Evolutionary conservation across 768 basidiomycete species (phyloP).

Genomic region (Tulasnella sp.): DNA sequence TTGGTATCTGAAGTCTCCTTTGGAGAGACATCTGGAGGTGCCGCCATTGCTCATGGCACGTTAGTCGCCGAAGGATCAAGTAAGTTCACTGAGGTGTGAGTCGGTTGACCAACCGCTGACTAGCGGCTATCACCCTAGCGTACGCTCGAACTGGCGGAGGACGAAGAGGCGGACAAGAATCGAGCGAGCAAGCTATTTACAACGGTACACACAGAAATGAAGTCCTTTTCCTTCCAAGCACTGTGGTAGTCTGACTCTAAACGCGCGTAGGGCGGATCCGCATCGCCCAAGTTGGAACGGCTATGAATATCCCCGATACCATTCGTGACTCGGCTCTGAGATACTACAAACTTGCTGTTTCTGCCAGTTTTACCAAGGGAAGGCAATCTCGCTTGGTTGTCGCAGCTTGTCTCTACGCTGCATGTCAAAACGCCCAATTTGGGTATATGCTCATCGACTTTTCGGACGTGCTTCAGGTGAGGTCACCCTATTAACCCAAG

Average conservation of each 20-base stretch:
- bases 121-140: slow-evolving; percentile 38
- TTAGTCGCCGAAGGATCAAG: slow-evolving; percentile 89
- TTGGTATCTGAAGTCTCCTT: slow-evolving; percentile 93
- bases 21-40: slow-evolving; percentile 86
- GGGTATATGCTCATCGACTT: slow-evolving; percentile 99
- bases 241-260: background rate
- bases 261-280: slow-evolving; percentile 57
- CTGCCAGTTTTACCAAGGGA: slow-evolving; percentile 90
- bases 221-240: background rate
- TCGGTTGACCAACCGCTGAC: background rate
- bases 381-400: slow-evolving; percentile 88
- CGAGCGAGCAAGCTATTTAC: slow-evolving; percentile 82
- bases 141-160: slow-evolving; percentile 78
- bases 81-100: slow-evolving; percentile 39
- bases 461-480: slow-evolving; percentile 85
- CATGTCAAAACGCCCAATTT: slow-evolving; percentile 85
- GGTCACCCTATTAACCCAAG: background rate
- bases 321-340: slow-evolving; percentile 76
- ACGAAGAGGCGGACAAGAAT: slow-evolving; percentile 68
- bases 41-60: slow-evolving; percentile 91
- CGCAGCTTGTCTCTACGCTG: slow-evolving; percentile 91
- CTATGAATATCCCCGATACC: slow-evolving; percentile 68
- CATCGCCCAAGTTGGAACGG: slow-evolving; percentile 74
- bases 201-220: slow-evolving; percentile 57
- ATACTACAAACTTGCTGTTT: slow-evolving; percentile 87